Evolutionary conservation across 495 filamentous ascomycete genomes (phyloP), one percentile per base, ranked within the genome.

Genomic region (Apiosordaria backusii): DNA sequence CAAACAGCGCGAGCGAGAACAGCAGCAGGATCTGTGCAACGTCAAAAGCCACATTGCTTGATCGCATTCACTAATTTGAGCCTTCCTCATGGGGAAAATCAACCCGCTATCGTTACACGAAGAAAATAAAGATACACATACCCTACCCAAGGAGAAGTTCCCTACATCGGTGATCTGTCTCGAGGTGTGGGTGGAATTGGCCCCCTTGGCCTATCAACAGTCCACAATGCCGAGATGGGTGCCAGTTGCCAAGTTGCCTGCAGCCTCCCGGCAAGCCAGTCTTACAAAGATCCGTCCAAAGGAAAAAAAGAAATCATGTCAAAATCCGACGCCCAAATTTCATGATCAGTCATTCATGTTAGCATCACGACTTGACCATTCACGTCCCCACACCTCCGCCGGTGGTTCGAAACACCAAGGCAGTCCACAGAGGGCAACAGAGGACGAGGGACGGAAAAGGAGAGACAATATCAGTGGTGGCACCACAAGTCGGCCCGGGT

Each of bases 1-100:
- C 4, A 60, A 60, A 0, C 57, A 60, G 23, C 22, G 13, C 22
- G 57, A 19, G 23, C 22, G 19, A 21, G 19, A 57, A 22, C 10
- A 45, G 18, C n/a, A 55, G 52, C 52, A 23, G 22, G 23, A 67
- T 59, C 53, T 62, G 19, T 67, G 57, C 22, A 19, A 35, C 22
- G 50, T 6, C 16, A 60, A 57, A 45, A 27, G 25, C 21, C 57
- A 26, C 57, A 18, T n/a, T 27, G 57, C 22, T 55, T 27, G 59
- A 21, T 61, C 27, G 26, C 29, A 61, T 26, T 55, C 19, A 55
- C 19, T 55, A 24, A 21, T 6, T 23, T 45, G 5, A 45, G 26
- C 59, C 15, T 40, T 45, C 59, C 21, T 15, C 0, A 61, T 19
- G 26, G 27, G 59, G 25, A 45, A 23, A 61, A 4, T 15, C 59